phyloP scores from a whole-genome alignment of 75 land plant genomes.

The Selaginella moellendorffii region DNA sequence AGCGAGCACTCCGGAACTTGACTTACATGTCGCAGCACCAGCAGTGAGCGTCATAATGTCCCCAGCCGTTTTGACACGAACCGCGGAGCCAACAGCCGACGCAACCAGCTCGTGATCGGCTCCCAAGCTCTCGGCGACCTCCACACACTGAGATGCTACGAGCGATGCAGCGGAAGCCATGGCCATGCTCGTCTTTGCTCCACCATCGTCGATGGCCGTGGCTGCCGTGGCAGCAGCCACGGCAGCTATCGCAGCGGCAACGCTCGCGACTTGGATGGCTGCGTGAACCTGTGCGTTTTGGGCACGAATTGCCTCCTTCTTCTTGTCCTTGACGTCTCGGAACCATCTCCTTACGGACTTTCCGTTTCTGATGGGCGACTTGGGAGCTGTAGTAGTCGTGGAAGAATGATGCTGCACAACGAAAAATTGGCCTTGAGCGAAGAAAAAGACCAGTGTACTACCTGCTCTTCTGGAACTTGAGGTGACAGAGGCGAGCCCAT shows the following conservation, averaged over 20 bases:
- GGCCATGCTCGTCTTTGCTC: conserved; percentile 8
- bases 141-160: conserved; percentile 1
- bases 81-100: conserved; percentile 6
- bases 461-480: conserved; percentile 28
- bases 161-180: conserved; percentile 6
- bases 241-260: conserved; percentile 6
- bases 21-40: conserved; percentile 8
- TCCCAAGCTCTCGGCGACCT: conserved; percentile 6
- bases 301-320: conserved; percentile 6
- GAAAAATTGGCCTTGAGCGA: background rate
- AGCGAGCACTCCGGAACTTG: background rate
- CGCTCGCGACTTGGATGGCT: background rate
- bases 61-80: conserved; percentile 8
- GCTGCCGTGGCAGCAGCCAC: conserved; percentile 4
- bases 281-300: conserved; percentile 9
- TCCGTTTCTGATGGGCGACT: conserved; percentile 7
- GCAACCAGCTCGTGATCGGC: background rate
- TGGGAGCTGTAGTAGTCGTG: background rate
- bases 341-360: conserved; percentile 72
- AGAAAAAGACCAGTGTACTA: background rate
- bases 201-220: conserved; percentile 5
- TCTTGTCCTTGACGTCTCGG: conserved; percentile 55
- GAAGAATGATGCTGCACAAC: background rate
- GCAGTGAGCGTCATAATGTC: conserved; percentile 9
- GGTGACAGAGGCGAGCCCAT: conserved; percentile 54